Conservation (phyloP, 306 rosid genomes). For the Glycine latifolia region DNA sequence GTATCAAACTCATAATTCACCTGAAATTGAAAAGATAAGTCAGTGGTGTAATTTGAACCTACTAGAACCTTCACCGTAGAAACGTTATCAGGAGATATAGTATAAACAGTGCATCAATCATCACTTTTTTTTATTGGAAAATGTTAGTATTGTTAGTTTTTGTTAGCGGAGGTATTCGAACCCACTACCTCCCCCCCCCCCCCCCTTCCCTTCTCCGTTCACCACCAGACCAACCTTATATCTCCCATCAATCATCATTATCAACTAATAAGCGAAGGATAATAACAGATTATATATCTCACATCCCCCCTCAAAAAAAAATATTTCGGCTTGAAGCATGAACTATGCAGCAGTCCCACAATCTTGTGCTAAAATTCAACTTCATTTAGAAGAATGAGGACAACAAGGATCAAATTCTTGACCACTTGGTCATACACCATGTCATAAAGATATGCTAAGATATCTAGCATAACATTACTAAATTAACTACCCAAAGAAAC, state of each 20-base stretch:
- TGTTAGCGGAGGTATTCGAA: no score
- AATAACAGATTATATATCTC: not conserved
- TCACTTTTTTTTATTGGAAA: no score
- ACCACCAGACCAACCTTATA: no score
- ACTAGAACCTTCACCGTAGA: conserved; percentile 11
- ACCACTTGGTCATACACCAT: conserved; percentile 13
- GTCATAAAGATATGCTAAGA: conserved; percentile 13
- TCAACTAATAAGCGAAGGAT: not conserved
- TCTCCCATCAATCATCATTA: conserved; percentile 2
- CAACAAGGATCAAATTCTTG: conserved; percentile 16
- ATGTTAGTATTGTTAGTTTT: no score
- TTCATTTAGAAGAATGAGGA: conserved; percentile 2
- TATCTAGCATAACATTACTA: conserved; percentile 22
- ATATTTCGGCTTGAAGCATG: conserved; percentile 20
- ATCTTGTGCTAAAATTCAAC: conserved; percentile 10
- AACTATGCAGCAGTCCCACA: not conserved
- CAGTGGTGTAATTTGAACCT: conserved; percentile 15
- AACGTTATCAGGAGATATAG: conserved; percentile 37
- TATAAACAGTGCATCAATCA: conserved; percentile 13
- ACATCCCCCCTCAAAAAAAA: not conserved
- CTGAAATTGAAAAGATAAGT: conserved; percentile 59
- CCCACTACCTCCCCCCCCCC: no score
- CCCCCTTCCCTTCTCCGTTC: no score
- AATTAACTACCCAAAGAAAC: conserved; percentile 21
- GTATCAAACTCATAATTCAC: conserved; percentile 74